Evolutionary conservation across 495 filamentous ascomycete species (phyloP).

Genomic region (Patellaria atrata): DNA sequence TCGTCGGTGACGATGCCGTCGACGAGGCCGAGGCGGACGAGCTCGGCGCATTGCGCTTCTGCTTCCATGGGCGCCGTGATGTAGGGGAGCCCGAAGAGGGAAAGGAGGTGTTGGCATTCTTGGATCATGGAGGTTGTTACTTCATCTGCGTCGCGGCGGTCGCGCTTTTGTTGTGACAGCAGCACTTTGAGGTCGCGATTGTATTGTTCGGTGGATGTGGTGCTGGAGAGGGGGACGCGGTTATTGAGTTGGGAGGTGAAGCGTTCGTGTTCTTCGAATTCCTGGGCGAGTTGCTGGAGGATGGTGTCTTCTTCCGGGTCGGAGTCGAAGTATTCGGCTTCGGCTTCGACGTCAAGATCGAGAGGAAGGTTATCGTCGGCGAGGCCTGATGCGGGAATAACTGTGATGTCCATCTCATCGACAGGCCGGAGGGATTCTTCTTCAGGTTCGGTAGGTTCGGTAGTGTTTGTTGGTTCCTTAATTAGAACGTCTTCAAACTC

Average conservation of each 20-base stretch:
- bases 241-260: slow-evolving; percentile 80
- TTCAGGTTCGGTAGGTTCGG: too few relatives aligned
- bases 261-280: slow-evolving; percentile 82
- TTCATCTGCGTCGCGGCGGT: slow-evolving; percentile 88
- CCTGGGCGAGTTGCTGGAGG: slow-evolving; percentile 65
- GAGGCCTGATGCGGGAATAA: slow-evolving; percentile 17
- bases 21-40: slow-evolving; percentile 72
- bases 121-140: slow-evolving; percentile 87
- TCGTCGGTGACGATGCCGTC: slow-evolving; percentile 99
- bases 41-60: slow-evolving; percentile 90
- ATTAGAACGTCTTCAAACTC: slow-evolving; percentile 9
- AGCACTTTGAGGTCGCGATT: slow-evolving; percentile 76
- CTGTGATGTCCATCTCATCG: slow-evolving; percentile 6
- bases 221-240: too few relatives aligned
- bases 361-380: slow-evolving; percentile 15
- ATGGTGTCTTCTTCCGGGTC: slow-evolving; percentile 89
- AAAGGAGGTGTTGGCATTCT: slow-evolving; percentile 83
- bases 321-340: slow-evolving; percentile 42
- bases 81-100: slow-evolving; percentile 85
- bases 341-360: slow-evolving; percentile 23
- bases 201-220: slow-evolving; percentile 50
- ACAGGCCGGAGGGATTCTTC: slow-evolving; percentile 1
- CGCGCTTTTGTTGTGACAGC: slow-evolving; percentile 86
- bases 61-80: slow-evolving; percentile 98
- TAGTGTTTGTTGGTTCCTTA: neutral